phyloP scores from a whole-genome alignment of 106 monocot species.

The Dioscorea alata region DNA sequence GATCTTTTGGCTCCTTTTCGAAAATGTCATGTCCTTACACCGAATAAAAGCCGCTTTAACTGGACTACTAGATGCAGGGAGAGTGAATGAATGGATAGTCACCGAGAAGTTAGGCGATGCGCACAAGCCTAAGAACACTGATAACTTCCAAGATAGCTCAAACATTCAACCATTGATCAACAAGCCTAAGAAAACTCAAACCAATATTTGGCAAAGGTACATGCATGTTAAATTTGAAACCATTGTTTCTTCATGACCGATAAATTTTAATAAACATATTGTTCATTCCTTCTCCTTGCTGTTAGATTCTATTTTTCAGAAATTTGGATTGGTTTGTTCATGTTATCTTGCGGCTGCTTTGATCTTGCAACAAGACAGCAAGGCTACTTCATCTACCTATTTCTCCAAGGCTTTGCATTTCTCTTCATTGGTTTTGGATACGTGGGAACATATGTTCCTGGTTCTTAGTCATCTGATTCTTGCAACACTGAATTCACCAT shows the following conservation, averaged over 20 bases:
- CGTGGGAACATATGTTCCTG: slow-evolving; percentile 30
- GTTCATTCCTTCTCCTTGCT: not conserved
- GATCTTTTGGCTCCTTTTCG: slow-evolving; percentile 53
- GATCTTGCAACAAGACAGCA: slow-evolving; percentile 19
- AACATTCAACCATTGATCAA: slow-evolving; percentile 7
- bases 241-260: not conserved
- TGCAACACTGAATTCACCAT: no score
- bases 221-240: not conserved
- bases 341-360: slow-evolving; percentile 37
- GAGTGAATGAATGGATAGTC: slow-evolving; percentile 78
- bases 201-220: slow-evolving; percentile 31
- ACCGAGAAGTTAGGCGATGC: slow-evolving; percentile 68
- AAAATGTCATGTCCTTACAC: slow-evolving; percentile 76
- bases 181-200: slow-evolving; percentile 15
- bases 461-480: not conserved
- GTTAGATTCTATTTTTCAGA: slow-evolving; percentile 41
- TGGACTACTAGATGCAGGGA: slow-evolving; percentile 45
- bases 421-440: slow-evolving; percentile 47
- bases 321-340: slow-evolving; percentile 30
- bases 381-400: slow-evolving; percentile 49
- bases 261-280: not conserved
- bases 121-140: slow-evolving; percentile 11
- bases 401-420: slow-evolving; percentile 47
- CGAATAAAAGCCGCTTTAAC: slow-evolving; percentile 56
- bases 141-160: slow-evolving; percentile 8